These are phyloP conservation scores for Casuarina cunninghamiana DNA, from an alignment of 306 rosid species.

Conservation along the genomic window DNA sequence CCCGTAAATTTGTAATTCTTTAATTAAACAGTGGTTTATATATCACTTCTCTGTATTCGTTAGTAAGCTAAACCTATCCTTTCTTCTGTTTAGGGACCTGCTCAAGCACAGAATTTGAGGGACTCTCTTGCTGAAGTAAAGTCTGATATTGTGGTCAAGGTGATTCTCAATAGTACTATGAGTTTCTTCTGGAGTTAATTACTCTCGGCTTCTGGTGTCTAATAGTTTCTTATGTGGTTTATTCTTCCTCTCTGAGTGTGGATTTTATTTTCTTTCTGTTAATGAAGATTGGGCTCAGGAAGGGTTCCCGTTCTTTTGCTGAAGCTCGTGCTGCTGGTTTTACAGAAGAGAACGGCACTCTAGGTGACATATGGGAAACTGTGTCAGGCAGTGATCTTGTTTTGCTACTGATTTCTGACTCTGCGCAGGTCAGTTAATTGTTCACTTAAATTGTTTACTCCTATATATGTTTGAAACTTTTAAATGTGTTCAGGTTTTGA, in stretches of 20 bases:
- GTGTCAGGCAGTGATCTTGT: slow-evolving; percentile 87
- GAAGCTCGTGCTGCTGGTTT: slow-evolving; percentile 96
- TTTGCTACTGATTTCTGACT: slow-evolving; percentile 86
- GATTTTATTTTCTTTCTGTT: slow-evolving; percentile 7
- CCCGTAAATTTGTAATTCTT: background rate
- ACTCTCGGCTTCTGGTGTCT: background rate
- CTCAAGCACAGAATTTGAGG: slow-evolving; percentile 94
- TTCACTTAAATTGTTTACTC: background rate
- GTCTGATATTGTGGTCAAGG: slow-evolving; percentile 95
- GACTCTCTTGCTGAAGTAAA: slow-evolving; percentile 86
- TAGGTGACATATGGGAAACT: slow-evolving; percentile 92
- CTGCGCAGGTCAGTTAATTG: slow-evolving; percentile 79
- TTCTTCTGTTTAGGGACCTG: slow-evolving; percentile 73
- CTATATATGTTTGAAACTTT: background rate
- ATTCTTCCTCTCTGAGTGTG: background rate
- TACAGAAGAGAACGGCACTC: slow-evolving; percentile 84
- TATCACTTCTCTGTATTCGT: background rate
- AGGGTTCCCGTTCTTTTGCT: slow-evolving; percentile 83
- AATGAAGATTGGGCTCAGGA: slow-evolving; percentile 90
- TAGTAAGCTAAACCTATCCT: slow-evolving; percentile 15
- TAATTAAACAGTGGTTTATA: background rate
- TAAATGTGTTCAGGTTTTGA: background rate
- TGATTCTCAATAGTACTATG: slow-evolving; percentile 23
- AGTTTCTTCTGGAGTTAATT: background rate
- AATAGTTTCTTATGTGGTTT: background rate